Evolutionary conservation across 2,329 filamentous ascomycete genomes (phyloP).

Genomic region (Capronia americana): DNA sequence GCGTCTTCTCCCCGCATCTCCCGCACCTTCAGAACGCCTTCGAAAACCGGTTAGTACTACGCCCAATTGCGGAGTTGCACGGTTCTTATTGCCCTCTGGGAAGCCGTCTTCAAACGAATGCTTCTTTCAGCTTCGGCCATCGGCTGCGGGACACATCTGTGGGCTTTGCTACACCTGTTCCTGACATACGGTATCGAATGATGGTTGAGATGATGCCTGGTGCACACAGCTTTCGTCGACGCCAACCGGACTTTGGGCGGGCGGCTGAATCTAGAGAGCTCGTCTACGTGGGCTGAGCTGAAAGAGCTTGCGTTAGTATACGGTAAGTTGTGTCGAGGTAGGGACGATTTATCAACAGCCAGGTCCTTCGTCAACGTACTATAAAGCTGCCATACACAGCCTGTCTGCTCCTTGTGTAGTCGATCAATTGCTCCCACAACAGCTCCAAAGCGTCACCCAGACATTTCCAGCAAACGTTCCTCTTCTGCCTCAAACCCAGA

Average conservation of each 20-base stretch:
- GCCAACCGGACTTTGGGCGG: background rate
- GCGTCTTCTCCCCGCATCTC: constrained; percentile 4
- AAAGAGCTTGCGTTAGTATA: background rate
- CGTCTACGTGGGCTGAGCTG: constrained; percentile 1
- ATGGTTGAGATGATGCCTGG: background rate
- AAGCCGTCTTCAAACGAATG: background rate
- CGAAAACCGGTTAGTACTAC: constrained; percentile 20
- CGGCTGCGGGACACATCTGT: background rate
- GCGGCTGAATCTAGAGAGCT: background rate
- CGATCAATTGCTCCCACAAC: background rate
- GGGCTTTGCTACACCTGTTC: constrained; percentile 2
- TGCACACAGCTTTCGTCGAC: background rate
- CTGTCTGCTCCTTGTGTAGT: background rate
- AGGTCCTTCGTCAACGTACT: background rate
- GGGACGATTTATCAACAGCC: background rate
- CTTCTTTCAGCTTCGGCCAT: background rate
- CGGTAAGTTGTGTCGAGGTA: background rate
- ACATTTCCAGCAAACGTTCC: background rate
- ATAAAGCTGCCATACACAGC: background rate
- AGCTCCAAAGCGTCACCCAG: background rate
- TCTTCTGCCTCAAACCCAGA: background rate
- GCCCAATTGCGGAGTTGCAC: constrained; percentile 1
- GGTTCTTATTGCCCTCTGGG: background rate
- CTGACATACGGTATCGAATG: constrained; percentile 5
- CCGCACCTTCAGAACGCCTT: constrained; percentile 16